These are phyloP conservation scores for Taphrina wiesneri DNA, from an alignment of 1,139 yeast genomes.

Conservation along the genomic window DNA sequence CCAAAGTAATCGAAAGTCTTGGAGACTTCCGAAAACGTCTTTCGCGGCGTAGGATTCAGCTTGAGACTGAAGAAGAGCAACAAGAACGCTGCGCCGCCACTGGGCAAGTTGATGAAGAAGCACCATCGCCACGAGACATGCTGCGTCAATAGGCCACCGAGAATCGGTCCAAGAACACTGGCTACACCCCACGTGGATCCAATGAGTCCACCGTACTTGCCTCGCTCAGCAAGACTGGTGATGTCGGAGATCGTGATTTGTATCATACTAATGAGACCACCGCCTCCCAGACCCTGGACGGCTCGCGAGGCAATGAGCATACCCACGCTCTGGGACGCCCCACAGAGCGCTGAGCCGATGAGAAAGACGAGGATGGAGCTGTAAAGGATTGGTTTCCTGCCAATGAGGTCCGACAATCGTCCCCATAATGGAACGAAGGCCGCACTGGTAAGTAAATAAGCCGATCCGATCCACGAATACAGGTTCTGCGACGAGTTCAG, in stretches of 20 bases:
- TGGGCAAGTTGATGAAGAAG: slow-evolving; percentile 68
- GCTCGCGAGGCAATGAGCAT: slow-evolving; percentile 70
- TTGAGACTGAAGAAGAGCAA: slow-evolving; percentile 53
- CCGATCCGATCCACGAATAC: slow-evolving; percentile 50
- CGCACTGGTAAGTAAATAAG: slow-evolving; percentile 60
- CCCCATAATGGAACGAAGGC: slow-evolving; percentile 64
- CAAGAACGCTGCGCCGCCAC: slow-evolving; percentile 60
- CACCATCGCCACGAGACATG: slow-evolving; percentile 73
- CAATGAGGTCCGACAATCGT: slow-evolving; percentile 60
- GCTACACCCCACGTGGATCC: slow-evolving; percentile 59
- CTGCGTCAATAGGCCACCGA: slow-evolving; percentile 67
- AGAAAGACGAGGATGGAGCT: slow-evolving; percentile 59
- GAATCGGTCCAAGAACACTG: slow-evolving; percentile 63
- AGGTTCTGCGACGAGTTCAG: slow-evolving; percentile 58
- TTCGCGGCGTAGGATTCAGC: slow-evolving; percentile 55
- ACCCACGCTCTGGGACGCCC: slow-evolving; percentile 58
- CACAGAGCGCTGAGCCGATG: slow-evolving; percentile 63
- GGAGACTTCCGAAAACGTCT: slow-evolving; percentile 51
- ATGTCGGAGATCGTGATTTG: slow-evolving; percentile 62
- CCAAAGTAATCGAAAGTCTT: slow-evolving; percentile 55
- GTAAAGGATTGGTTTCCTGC: slow-evolving; percentile 57
- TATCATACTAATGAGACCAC: slow-evolving; percentile 64
- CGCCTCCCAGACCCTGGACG: slow-evolving; percentile 72
- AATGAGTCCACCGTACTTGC: slow-evolving; percentile 54
- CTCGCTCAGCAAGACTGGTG: slow-evolving; percentile 61